Evolutionary conservation across 495 filamentous ascomycete genomes (phyloP), one percentile per base, ranked within the genome.

Genomic region (Penicillium manginii): DNA sequence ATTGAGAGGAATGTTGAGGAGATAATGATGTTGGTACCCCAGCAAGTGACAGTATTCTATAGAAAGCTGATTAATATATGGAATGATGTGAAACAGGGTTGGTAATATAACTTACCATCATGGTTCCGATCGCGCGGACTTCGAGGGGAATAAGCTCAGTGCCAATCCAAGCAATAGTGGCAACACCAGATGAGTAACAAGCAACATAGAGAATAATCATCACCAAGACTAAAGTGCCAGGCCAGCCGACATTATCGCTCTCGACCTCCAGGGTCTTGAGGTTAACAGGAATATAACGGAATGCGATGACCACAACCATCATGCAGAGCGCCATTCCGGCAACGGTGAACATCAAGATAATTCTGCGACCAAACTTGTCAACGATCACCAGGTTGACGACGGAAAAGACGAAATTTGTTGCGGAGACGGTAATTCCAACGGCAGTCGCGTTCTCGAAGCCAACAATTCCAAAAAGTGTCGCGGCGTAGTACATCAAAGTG

Each of bases 361-460:
- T 64, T 19, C 82, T 62, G 35, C 81, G 72, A 14, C 82, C 79
- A 26, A 83, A 68, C 17, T 61, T 62, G 56, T 84, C 82, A 21
- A 84, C 75, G 12, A 80, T 40, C 35, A 76, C 61, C 31, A 83
- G 63, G 50, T 81, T 83, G 39, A 83, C 69, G 22, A 73, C 68
- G 4, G 74, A 79, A 52, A 84, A 80, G 59, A 83, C 46, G 58
- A 83, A 83, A 51, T 84, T 84, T 0, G 80, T 82, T 2, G 62
- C 82, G 3, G 77, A 79, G 26, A 84, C 73, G 23, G 80, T 75
- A 19, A 75, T 74, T 4, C 77, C 75, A 5, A 83, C 81, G 2
- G 81, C 79, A 0, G 75, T 73, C 2, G 81, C 73, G 42, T 82
- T 79, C 18, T 56, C 56, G 61, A 84, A 83, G 5, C 81, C 81